These are phyloP conservation scores for Fusarium foetens DNA, from an alignment of 2,329 filamentous ascomycete species.

Conservation along the genomic window DNA sequence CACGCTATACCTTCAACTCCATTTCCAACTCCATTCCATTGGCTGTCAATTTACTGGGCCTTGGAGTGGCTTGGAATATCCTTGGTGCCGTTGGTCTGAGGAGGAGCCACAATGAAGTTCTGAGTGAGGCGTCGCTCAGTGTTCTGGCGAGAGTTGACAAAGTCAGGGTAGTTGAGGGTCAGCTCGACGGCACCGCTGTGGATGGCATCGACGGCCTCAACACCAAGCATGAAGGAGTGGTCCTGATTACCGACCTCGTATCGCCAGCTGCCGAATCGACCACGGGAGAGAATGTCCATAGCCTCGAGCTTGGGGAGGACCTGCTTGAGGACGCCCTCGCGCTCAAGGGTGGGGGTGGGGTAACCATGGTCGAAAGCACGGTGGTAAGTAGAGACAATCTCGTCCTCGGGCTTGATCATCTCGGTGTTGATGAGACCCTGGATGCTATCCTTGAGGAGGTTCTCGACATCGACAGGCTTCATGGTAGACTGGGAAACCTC, in stretches of 20 bases:
- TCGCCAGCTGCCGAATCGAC: conserved; percentile 96
- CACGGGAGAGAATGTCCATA: conserved; percentile 92
- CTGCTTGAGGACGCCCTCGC: conserved; percentile 92
- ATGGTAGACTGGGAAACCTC: conserved; percentile 95
- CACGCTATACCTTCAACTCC: conserved; percentile 15
- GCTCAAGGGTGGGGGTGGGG: conserved; percentile 93
- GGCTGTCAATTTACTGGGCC: conserved; percentile 42
- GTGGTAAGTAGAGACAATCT: conserved; percentile 98
- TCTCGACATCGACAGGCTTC: conserved; percentile 92
- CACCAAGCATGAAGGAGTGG: conserved; percentile 97
- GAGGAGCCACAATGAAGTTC: conserved; percentile 53
- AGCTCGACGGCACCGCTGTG: conserved; percentile 89
- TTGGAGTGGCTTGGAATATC: conserved; percentile 54
- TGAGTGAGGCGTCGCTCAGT: conserved; percentile 57
- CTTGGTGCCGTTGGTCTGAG: conserved; percentile 49
- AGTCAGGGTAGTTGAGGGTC: conserved; percentile 96
- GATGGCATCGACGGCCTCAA: conserved; percentile 91
- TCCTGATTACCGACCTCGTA: conserved; percentile 98
- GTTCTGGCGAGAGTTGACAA: conserved; percentile 84
- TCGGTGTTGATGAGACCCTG: conserved; percentile 97
- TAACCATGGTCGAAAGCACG: conserved; percentile 98
- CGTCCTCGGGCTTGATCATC: conserved; percentile 89
- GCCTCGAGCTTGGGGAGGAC: conserved; percentile 92
- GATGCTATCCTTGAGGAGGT: conserved; percentile 88
- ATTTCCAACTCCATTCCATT: conserved; percentile 42